These are phyloP conservation scores for Lentinula novae-zelandiae DNA, from an alignment of 1,284 basidiomycete genomes.

Conservation along the genomic window DNA sequence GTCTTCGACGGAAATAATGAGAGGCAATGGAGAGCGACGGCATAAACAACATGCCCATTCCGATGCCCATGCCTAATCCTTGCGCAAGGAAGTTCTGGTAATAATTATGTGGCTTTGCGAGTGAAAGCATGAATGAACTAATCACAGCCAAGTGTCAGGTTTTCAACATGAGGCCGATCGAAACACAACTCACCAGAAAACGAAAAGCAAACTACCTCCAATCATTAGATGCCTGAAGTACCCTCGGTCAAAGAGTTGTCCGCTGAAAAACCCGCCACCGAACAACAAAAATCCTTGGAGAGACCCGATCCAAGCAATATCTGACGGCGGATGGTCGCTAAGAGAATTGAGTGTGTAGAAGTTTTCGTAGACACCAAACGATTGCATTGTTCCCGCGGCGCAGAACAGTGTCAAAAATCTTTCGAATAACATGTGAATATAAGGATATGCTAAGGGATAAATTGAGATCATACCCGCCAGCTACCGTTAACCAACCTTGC, in stretches of 20 bases:
- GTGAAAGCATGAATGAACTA: constrained; percentile 22
- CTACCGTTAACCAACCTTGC: constrained; percentile 23
- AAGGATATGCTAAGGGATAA: neutral
- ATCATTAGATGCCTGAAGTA: constrained; percentile 18
- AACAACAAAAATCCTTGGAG: constrained; percentile 28
- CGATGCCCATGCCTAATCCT: constrained; percentile 30
- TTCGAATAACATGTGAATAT: neutral
- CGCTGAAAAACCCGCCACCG: constrained; percentile 24
- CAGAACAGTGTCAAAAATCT: constrained; percentile 15
- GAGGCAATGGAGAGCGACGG: constrained; percentile 28
- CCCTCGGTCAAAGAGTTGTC: constrained; percentile 26
- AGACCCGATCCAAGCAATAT: constrained; percentile 31
- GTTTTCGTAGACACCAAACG: constrained; percentile 33
- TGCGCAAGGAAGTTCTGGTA: constrained; percentile 28
- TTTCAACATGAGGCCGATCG: neutral
- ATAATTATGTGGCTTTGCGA: constrained; percentile 22
- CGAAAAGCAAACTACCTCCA: constrained; percentile 17
- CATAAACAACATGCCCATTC: constrained; percentile 29
- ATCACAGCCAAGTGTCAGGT: neutral
- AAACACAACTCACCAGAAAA: constrained; percentile 14
- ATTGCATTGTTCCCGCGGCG: constrained; percentile 21
- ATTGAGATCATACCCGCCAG: constrained; percentile 18
- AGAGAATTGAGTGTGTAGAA: constrained; percentile 23
- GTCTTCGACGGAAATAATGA: constrained; percentile 29
- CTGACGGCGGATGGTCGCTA: constrained; percentile 18